Percentiles rank a stretch among this genome's conserved stretches.
These are phyloP conservation scores for Gossypium mustelinum DNA, from an alignment of 345 rosid species.

Conservation along the genomic window DNA sequence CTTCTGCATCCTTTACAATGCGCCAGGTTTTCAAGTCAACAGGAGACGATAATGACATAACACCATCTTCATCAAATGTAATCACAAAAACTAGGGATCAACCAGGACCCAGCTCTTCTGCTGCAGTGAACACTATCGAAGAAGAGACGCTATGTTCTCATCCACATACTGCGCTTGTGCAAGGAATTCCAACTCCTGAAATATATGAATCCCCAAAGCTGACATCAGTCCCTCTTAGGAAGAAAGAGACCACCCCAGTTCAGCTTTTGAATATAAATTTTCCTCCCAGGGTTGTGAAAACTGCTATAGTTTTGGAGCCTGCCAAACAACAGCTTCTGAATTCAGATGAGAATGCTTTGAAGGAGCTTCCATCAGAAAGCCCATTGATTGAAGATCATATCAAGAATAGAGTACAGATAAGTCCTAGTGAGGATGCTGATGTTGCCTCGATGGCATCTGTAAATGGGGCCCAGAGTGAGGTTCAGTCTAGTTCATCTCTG, in stretches of 20 bases:
- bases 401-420: conserved; percentile 16
- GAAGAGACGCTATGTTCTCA: conserved; percentile 42
- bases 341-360: conserved; percentile 28
- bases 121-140: conserved; percentile 30
- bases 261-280: conserved; percentile 92
- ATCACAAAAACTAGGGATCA: conserved; percentile 37
- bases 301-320: conserved; percentile 22
- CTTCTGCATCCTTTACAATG: conserved; percentile 80
- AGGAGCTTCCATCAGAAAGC: conserved; percentile 26
- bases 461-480: conserved; percentile 57
- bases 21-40: conserved; percentile 72
- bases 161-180: conserved; percentile 49
- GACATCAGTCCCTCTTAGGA: conserved; percentile 58
- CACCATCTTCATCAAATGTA: conserved; percentile 53
- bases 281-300: conserved; percentile 53
- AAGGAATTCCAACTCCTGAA: conserved; percentile 87
- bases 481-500: conserved; percentile 52
- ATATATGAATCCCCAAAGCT: conserved; percentile 75
- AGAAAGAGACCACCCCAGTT: conserved; percentile 46
- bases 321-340: conserved; percentile 28
- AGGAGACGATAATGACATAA: conserved; percentile 41
- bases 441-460: conserved; percentile 70
- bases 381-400: conserved; percentile 28
- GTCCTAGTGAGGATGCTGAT: conserved; percentile 34
- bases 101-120: conserved; percentile 39